These are phyloP conservation scores for Dactylellina cionopaga DNA, from an alignment of 2,329 filamentous ascomycete genomes.

Conservation along the genomic window DNA sequence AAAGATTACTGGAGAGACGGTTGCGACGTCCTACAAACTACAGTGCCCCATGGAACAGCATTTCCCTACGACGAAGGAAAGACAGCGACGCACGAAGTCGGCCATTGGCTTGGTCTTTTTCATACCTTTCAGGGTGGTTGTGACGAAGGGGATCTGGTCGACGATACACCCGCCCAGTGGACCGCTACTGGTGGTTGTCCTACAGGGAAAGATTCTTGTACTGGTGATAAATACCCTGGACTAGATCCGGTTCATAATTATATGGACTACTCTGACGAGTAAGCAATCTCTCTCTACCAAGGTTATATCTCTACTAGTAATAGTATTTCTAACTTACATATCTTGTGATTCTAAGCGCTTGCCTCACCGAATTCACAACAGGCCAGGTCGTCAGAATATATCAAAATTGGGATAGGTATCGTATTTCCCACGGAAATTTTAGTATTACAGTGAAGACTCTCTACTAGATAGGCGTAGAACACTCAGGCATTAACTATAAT, in stretches of 20 bases:
- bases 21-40: conserved; percentile 27
- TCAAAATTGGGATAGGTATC: conserved; percentile 35
- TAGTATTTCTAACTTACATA: background rate
- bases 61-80: conserved; percentile 38
- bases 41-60: conserved; percentile 3
- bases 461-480: too few species aligned
- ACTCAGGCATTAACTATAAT: too few species aligned
- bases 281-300: conserved; percentile 5
- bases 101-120: conserved; percentile 59
- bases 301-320: background rate
- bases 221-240: conserved; percentile 54
- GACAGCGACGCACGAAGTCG: conserved; percentile 58
- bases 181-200: conserved; percentile 56
- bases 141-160: conserved; percentile 56
- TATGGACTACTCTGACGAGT: conserved; percentile 58
- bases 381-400: conserved; percentile 28
- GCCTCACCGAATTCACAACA: conserved; percentile 25
- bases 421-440: too few species aligned
- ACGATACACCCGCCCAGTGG: conserved; percentile 58
- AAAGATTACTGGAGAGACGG: conserved; percentile 34
- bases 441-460: too few species aligned
- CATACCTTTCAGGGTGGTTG: conserved; percentile 58
- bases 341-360: conserved; percentile 6
- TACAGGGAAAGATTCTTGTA: conserved; percentile 57
- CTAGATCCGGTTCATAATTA: conserved; percentile 59